Base-by-base conservation (phyloP, 345 rosid species). In the Carallia pectinifolia region DNA sequence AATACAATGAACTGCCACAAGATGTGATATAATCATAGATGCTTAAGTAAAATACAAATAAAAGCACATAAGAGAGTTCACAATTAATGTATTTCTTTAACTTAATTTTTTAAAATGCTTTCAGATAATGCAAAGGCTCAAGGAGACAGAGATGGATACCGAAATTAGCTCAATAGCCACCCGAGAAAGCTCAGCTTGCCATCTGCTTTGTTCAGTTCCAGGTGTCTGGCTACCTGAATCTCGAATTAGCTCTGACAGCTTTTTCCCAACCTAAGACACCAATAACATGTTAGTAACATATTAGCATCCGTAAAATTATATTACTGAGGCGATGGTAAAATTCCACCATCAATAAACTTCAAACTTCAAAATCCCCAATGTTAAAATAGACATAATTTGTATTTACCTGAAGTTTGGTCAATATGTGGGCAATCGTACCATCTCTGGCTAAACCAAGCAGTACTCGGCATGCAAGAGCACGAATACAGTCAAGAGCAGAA, bases 381-480 rank as follows among this genome's bases (percentile, higher is more conserved):
- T 56, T 56, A 56, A 56, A 27, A 30, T 16, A 56, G 1, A 7
- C 5, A 15, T 8, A 56, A 44, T 44, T 44, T 12, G 12, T 39
- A 23, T 75, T 72, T 71, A 95, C 99, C 96, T 95, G 97, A 79
- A 92, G 97, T 86, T 89, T 95, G 17, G 99, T 92, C 86, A 95
- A 83, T 79, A 95, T 95, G 61, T 92, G 99, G 34, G 99, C 99
- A 85, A 95, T 95, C 73, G 96, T 79, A 75, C 87, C 93, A 66
- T 95, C 99, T 81, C 99, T 89, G 33, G 99, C 99, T 71, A 95
- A 84, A 81, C 99, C 99, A 81, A 95, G 99, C 68, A 95, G 81
- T 37, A 90, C 97, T 61, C 99, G 88, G 66, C 99, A 95, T 47
- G 97, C 90, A 58, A 95, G 91, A 59, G 98, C 97, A 55, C 99